Percentiles rank a stretch among this genome's conserved stretches.
Evolutionary conservation across 1,284 basidiomycete genomes (phyloP).

Genomic region (Irpex rosettiformis): DNA sequence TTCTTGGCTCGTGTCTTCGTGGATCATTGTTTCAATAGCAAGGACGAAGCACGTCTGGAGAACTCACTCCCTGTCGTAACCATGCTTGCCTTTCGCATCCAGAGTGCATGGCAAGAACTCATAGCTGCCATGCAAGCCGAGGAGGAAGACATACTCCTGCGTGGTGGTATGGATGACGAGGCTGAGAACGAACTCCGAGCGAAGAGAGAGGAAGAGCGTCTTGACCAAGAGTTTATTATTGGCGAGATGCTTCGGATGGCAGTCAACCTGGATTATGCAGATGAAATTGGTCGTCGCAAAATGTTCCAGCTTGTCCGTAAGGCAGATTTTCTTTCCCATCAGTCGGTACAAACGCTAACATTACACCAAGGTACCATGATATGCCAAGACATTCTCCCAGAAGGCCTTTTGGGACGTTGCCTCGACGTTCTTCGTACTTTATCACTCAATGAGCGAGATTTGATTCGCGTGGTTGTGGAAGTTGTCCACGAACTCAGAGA

Average conservation of each 20-base stretch:
- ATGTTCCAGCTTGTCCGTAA: conserved; percentile 85
- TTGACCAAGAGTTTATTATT: conserved; percentile 73
- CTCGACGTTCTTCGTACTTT: conserved; percentile 88
- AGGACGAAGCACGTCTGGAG: conserved; percentile 72
- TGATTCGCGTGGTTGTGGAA: conserved; percentile 93
- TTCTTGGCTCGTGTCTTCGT: conserved; percentile 86
- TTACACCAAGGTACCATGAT: conserved; percentile 74
- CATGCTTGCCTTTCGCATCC: conserved; percentile 82
- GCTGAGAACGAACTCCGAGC: conserved; percentile 42
- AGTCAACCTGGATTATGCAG: conserved; percentile 86
- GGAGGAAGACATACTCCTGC: conserved; percentile 36
- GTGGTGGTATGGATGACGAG: conserved; percentile 32
- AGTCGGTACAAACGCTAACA: background rate
- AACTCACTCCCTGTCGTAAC: conserved; percentile 85
- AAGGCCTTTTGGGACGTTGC: conserved; percentile 75
- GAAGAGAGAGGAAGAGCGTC: conserved; percentile 50
- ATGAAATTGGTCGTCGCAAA: conserved; percentile 92
- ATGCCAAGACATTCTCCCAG: conserved; percentile 77
- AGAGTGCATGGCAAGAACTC: conserved; percentile 75
- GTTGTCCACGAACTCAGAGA: conserved; percentile 87
- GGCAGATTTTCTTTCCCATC: conserved; percentile 28
- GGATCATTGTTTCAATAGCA: conserved; percentile 68
- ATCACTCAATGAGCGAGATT: conserved; percentile 82
- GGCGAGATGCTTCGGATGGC: conserved; percentile 82
- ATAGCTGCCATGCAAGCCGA: conserved; percentile 46